Conservation (phyloP, 2,329 filamentous ascomycete species). For the Trichoderma harzianum region DNA sequence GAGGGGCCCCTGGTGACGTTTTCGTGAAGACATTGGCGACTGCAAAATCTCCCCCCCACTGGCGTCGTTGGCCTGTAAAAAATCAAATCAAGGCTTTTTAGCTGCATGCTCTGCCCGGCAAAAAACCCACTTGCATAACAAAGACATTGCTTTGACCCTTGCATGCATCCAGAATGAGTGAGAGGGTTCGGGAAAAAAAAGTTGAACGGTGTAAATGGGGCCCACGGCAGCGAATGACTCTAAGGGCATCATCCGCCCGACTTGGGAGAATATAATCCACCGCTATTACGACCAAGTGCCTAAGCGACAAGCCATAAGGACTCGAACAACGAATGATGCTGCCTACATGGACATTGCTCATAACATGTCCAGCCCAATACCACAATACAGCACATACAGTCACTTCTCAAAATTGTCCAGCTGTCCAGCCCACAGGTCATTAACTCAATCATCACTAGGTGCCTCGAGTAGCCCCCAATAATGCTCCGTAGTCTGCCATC, state of each 20-base stretch:
- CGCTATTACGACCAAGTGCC: neutral
- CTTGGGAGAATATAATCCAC: neutral
- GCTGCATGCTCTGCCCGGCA: neutral
- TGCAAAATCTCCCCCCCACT: neutral
- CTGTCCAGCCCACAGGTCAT: neutral
- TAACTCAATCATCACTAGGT: neutral
- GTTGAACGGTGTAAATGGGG: neutral
- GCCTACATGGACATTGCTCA: neutral
- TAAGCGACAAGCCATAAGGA: neutral
- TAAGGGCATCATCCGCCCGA: neutral
- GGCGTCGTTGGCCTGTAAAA: neutral
- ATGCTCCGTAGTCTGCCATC: neutral
- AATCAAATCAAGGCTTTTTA: conserved; percentile 1
- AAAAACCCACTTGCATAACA: neutral
- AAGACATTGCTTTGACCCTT: neutral
- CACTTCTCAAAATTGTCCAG: neutral
- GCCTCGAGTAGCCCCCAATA: neutral
- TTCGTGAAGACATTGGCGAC: neutral
- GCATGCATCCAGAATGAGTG: neutral
- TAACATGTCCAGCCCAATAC: neutral
- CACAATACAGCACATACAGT: neutral
- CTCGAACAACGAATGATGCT: neutral
- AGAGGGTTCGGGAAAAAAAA: neutral
- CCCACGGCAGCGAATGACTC: neutral
- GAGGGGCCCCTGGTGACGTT: conserved; percentile 15